These are phyloP conservation scores for Mycosphaerella sp. DNA, from an alignment of 2,329 filamentous ascomycete species.

Conservation along the genomic window DNA sequence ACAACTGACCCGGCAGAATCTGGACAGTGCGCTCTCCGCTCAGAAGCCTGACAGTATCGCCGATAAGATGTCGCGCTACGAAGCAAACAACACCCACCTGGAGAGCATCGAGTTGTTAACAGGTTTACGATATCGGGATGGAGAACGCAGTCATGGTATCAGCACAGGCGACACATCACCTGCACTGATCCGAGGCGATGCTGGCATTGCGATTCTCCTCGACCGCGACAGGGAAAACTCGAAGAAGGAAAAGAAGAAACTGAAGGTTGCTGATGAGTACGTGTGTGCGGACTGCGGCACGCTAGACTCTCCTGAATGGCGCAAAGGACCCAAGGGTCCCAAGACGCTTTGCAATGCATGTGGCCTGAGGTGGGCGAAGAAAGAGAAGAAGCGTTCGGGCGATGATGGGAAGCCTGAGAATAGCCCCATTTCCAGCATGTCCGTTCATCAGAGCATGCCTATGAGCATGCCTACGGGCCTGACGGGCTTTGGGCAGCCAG, in stretches of 20 bases:
- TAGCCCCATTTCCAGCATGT: conserved; percentile 16
- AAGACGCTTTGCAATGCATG: conserved; percentile 97
- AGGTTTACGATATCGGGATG: conserved; percentile 77
- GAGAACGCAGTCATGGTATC: conserved; percentile 80
- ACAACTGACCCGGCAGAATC: conserved; percentile 69
- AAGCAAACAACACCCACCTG: conserved; percentile 62
- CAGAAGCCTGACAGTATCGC: conserved; percentile 67
- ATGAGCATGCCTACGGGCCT: conserved; percentile 14
- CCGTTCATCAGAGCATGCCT: conserved; percentile 14
- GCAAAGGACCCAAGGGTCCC: conserved; percentile 84
- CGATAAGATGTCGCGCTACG: conserved; percentile 79
- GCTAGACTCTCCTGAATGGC: conserved; percentile 89
- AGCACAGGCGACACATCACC: conserved; percentile 79
- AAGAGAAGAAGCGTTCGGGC: conserved; percentile 35
- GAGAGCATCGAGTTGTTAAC: conserved; percentile 93
- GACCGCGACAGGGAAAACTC: conserved; percentile 74
- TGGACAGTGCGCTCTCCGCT: conserved; percentile 63
- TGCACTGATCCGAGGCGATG: conserved; percentile 75
- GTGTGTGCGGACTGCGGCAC: conserved; percentile 95
- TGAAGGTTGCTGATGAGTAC: conserved; percentile 77
- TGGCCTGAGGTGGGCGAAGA: conserved; percentile 47
- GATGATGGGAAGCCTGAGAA: conserved; percentile 23
- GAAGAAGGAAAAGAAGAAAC: conserved; percentile 84
- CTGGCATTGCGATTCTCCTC: conserved; percentile 73
- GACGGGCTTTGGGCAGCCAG: conserved; percentile 17